Conservation (phyloP, 106 monocot genomes). For the Apostasia ramifera region DNA sequence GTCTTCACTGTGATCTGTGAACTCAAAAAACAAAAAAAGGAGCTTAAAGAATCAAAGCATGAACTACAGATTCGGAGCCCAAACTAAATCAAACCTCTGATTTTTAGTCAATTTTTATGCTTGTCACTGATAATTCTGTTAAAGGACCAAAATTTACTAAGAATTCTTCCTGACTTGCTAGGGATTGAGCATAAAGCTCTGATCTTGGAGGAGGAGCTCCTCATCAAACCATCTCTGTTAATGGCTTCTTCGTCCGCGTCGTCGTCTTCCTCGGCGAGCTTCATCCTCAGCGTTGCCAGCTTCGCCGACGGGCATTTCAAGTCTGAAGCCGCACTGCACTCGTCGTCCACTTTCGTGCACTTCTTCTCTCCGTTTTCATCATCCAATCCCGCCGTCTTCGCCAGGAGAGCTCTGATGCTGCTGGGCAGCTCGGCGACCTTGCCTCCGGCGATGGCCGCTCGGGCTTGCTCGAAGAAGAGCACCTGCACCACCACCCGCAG, state of each 20-base stretch:
- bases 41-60: no score
- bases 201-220: constrained; percentile 56
- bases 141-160: constrained; percentile 68
- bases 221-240: constrained; percentile 19
- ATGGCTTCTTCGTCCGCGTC: constrained; percentile 25
- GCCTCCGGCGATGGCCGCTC: constrained; percentile 24
- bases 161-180: constrained; percentile 49
- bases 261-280: constrained; percentile 58
- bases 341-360: constrained; percentile 14
- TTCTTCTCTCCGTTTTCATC: constrained; percentile 8
- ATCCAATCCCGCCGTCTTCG: constrained; percentile 7
- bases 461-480: constrained; percentile 81
- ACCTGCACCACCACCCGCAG: constrained; percentile 78
- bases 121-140: constrained; percentile 48
- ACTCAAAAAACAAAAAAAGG: no score
- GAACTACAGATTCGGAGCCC: no score
- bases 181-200: constrained; percentile 61
- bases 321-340: constrained; percentile 35
- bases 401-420: constrained; percentile 43
- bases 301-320: constrained; percentile 29
- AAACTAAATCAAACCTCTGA: no score
- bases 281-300: constrained; percentile 69
- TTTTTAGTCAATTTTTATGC: not conserved
- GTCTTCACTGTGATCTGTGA: no score
- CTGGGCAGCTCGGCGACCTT: constrained; percentile 31